These are phyloP conservation scores for Emmonsiellopsis sp. DNA, from an alignment of 2,329 filamentous ascomycete genomes.

Conservation along the genomic window DNA sequence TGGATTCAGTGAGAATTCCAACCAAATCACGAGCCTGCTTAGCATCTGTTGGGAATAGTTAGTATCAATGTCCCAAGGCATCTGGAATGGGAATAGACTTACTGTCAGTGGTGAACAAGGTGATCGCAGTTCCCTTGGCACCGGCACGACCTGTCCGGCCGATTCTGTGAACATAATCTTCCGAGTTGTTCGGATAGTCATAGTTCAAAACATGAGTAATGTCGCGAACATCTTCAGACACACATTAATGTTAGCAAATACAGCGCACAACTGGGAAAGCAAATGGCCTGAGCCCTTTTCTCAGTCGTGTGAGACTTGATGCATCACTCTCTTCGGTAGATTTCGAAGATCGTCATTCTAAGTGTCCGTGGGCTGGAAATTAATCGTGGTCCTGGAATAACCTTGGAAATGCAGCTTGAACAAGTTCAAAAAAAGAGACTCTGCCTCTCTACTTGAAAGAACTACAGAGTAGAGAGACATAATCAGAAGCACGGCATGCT, in stretches of 20 bases:
- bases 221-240: conserved; percentile 94
- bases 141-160: conserved; percentile 64
- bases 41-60: conserved; percentile 48
- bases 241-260: conserved; percentile 63
- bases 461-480: conserved; percentile 60
- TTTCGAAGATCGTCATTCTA: conserved; percentile 36
- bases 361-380: conserved; percentile 44
- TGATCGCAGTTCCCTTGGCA: conserved; percentile 90
- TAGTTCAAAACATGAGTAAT: conserved; percentile 99
- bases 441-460: conserved; percentile 62
- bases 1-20: conserved; percentile 83
- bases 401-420: conserved; percentile 69
- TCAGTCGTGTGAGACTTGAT: conserved; percentile 52
- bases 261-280: conserved; percentile 42
- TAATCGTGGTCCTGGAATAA: conserved; percentile 55
- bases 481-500: conserved; percentile 64
- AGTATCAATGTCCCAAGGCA: neutral
- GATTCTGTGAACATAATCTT: conserved; percentile 61
- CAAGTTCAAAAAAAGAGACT: conserved; percentile 69
- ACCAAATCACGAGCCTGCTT: conserved; percentile 97
- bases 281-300: conserved; percentile 42
- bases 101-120: conserved; percentile 99
- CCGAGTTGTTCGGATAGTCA: conserved; percentile 94
- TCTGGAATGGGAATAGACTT: conserved; percentile 38
- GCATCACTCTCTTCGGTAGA: conserved; percentile 47